Evolutionary conservation across 257 asterid genomes (phyloP).

Genomic region (Primulina eburnea): DNA sequence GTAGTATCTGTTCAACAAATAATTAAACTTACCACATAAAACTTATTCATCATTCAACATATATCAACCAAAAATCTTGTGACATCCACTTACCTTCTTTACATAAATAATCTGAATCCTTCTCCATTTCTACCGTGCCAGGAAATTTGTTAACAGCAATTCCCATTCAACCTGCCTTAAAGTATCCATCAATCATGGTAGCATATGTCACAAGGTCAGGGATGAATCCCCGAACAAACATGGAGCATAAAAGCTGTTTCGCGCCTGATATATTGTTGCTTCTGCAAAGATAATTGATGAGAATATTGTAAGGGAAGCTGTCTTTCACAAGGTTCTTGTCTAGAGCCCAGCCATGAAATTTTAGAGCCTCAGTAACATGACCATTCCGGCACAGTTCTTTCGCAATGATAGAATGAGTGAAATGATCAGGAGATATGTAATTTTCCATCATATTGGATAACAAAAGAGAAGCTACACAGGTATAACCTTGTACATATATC

Average conservation of each 20-base stretch:
- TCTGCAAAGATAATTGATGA: conserved; percentile 55
- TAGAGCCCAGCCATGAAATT: conserved; percentile 36
- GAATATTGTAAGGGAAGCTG: conserved; percentile 50
- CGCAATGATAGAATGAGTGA: conserved; percentile 51
- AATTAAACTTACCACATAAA: conserved; percentile 50
- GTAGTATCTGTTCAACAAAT: conserved; percentile 57
- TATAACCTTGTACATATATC: conserved; percentile 68
- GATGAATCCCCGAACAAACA: conserved; percentile 69
- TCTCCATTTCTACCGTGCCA: conserved; percentile 46
- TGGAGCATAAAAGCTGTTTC: conserved; percentile 54
- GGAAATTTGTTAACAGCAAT: conserved; percentile 43
- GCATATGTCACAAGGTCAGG: conserved; percentile 69
- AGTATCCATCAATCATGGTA: conserved; percentile 59
- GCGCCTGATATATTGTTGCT: conserved; percentile 44
- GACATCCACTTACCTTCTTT: conserved; percentile 38
- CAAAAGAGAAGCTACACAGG: conserved; percentile 46
- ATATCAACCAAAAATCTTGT: conserved; percentile 40
- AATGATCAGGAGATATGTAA: conserved; percentile 42
- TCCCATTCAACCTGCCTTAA: conserved; percentile 41
- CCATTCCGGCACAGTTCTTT: conserved; percentile 64
- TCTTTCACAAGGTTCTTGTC: conserved; percentile 47
- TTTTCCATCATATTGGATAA: conserved; percentile 67
- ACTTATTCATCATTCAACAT: conserved; percentile 41
- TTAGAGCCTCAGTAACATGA: conserved; percentile 46
- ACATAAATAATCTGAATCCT: conserved; percentile 66